Conservation (phyloP, 345 rosid species). For the Anastatica hierochuntica region DNA sequence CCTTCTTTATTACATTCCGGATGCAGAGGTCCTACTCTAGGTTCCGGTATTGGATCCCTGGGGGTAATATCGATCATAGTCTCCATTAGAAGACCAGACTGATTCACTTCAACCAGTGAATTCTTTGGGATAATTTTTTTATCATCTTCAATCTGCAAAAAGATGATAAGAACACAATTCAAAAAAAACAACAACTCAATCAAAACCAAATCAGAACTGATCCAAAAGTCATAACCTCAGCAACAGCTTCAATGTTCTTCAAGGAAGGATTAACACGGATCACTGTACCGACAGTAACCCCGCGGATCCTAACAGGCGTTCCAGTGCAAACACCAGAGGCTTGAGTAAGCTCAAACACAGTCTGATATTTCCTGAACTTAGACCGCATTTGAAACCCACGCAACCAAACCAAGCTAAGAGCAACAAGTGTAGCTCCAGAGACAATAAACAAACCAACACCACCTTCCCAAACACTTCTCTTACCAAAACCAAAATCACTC, state of each 20-base stretch:
- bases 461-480: slow-evolving; percentile 94
- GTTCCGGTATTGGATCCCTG: slow-evolving; percentile 72
- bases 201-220: slow-evolving; percentile 3
- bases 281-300: slow-evolving; percentile 84
- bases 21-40: slow-evolving; percentile 70
- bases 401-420: slow-evolving; percentile 89
- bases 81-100: slow-evolving; percentile 97
- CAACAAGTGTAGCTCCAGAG: slow-evolving; percentile 75
- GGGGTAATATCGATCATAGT: slow-evolving; percentile 92
- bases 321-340: slow-evolving; percentile 90
- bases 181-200: not conserved
- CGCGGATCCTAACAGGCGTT: slow-evolving; percentile 93
- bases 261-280: slow-evolving; percentile 86
- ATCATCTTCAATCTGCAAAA: slow-evolving; percentile 86
- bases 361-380: slow-evolving; percentile 72
- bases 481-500: slow-evolving; percentile 89
- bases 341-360: slow-evolving; percentile 71
- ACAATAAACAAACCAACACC: slow-evolving; percentile 94
- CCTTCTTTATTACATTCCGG: slow-evolving; percentile 75
- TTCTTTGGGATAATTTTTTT: slow-evolving; percentile 83
- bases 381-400: slow-evolving; percentile 73
- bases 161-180: not conserved
- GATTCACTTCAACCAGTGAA: slow-evolving; percentile 88
- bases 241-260: slow-evolving; percentile 82
- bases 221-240: slow-evolving; percentile 49